phyloP scores from a whole-genome alignment of 2,329 filamentous ascomycete genomes.

The Calonectria henricotiae region DNA sequence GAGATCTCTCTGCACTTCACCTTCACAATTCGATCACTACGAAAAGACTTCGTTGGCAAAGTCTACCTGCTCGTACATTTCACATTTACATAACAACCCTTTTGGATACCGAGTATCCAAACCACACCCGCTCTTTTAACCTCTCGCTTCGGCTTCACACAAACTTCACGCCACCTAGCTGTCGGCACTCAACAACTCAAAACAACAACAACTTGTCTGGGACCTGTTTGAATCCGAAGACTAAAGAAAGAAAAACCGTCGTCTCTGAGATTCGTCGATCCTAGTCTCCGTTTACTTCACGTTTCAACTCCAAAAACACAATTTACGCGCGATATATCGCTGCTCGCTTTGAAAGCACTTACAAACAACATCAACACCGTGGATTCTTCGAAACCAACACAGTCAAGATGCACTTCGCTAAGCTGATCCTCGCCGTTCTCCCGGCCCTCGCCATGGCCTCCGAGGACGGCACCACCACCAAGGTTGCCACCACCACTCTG shows the following conservation, averaged over 20 bases:
- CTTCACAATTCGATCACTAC: constrained; percentile 45
- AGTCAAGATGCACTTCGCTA: constrained; percentile 60
- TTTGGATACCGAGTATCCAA: constrained; percentile 53
- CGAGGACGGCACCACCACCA: constrained; percentile 59
- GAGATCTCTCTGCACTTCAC: constrained; percentile 46
- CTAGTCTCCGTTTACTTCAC: constrained; percentile 19
- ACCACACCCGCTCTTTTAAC: constrained; percentile 28
- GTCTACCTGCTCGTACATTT: constrained; percentile 58
- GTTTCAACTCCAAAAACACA: constrained; percentile 29
- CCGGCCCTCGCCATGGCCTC: constrained; percentile 69
- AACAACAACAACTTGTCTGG: background rate
- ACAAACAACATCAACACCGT: constrained; percentile 38
- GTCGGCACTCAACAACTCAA: constrained; percentile 31
- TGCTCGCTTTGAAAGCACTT: constrained; percentile 49
- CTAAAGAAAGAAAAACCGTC: constrained; percentile 1
- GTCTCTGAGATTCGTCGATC: constrained; percentile 31
- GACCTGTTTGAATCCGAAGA: constrained; percentile 1
- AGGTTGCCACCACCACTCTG: constrained; percentile 67
- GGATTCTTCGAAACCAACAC: constrained; percentile 32
- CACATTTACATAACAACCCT: constrained; percentile 45
- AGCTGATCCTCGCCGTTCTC: constrained; percentile 67
- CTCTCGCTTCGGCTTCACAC: constrained; percentile 43
- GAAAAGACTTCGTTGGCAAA: constrained; percentile 72
- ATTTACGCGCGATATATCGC: constrained; percentile 41
- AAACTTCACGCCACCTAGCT: constrained; percentile 35